Conservation (phyloP, 495 filamentous ascomycete species). For the Pyrenopolyporus hunteri region DNA sequence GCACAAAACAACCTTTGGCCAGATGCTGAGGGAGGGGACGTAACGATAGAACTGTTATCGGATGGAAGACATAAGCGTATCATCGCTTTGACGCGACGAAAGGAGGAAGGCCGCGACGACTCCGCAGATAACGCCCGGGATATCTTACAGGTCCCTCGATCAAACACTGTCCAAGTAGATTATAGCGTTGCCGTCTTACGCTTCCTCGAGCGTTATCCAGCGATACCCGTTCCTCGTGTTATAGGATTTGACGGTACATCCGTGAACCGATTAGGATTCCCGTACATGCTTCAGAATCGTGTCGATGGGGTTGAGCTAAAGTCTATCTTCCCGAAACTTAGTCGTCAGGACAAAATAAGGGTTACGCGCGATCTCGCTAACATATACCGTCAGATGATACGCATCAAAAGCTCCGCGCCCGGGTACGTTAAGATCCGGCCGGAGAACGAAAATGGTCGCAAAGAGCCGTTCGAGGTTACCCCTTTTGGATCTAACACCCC, state of each 20-base stretch:
- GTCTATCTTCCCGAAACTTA: neutral
- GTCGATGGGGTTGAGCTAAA: neutral
- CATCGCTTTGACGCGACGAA: constrained; percentile 8
- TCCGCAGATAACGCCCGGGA: neutral
- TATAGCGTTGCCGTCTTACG: constrained; percentile 56
- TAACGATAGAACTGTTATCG: neutral
- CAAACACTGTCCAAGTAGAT: neutral
- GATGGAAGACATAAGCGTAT: constrained; percentile 3
- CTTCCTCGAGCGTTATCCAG: constrained; percentile 49
- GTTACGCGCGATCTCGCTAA: neutral
- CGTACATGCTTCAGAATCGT: constrained; percentile 1
- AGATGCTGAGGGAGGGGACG: neutral
- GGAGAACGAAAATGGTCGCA: too few species aligned
- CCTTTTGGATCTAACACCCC: neutral
- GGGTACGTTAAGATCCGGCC: neutral
- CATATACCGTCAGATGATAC: neutral
- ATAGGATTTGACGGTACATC: constrained; percentile 47
- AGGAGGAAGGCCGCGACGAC: neutral
- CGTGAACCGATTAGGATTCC: constrained; percentile 46
- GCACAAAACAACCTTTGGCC: neutral
- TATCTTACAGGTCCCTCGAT: constrained; percentile 8
- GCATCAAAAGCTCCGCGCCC: neutral
- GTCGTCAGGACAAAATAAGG: neutral
- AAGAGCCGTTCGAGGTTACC: neutral
- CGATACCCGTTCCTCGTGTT: constrained; percentile 53